Conservation (phyloP, 2,329 filamentous ascomycete genomes). For the Septoria petroselini region DNA sequence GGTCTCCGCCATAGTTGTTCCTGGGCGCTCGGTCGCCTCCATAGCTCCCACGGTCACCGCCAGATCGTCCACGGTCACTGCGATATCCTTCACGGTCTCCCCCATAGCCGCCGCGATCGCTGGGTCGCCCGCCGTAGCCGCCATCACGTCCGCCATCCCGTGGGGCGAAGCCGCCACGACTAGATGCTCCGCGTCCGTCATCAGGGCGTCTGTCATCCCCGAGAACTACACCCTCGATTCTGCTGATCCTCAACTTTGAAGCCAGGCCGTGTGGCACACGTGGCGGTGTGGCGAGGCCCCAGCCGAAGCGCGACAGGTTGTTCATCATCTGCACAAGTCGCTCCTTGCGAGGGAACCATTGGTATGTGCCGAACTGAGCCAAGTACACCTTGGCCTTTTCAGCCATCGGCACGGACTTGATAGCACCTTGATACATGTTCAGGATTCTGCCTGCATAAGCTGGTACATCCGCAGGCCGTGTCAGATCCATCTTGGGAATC, state of each 20-base stretch:
- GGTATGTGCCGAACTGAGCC: slow-evolving; percentile 55
- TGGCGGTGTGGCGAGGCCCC: slow-evolving; percentile 54
- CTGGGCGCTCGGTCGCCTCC: slow-evolving; percentile 11
- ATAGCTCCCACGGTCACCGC: slow-evolving; percentile 14
- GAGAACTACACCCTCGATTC: slow-evolving; percentile 35
- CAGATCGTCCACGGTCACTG: slow-evolving; percentile 8
- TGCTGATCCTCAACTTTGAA: slow-evolving; percentile 30
- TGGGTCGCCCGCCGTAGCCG: slow-evolving; percentile 6
- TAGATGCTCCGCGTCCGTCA: slow-evolving; percentile 10
- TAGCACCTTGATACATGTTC: slow-evolving; percentile 41
- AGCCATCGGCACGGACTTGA: slow-evolving; percentile 43
- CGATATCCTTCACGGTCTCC: slow-evolving; percentile 1
- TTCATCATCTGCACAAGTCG: slow-evolving; percentile 53
- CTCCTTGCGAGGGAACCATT: slow-evolving; percentile 40
- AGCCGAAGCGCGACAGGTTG: slow-evolving; percentile 50
- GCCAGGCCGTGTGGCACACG: slow-evolving; percentile 34
- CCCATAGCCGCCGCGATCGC: background rate
- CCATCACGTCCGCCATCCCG: slow-evolving; percentile 14
- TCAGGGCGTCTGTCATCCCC: slow-evolving; percentile 12
- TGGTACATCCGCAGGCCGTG: slow-evolving; percentile 42
- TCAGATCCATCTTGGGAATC: slow-evolving; percentile 50
- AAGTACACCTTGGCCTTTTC: slow-evolving; percentile 54
- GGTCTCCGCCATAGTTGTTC: slow-evolving; percentile 5
- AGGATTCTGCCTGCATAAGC: slow-evolving; percentile 47
- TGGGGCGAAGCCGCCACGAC: slow-evolving; percentile 2